phyloP scores from a whole-genome alignment of 106 monocot species.

The Cymbidium sinense region DNA sequence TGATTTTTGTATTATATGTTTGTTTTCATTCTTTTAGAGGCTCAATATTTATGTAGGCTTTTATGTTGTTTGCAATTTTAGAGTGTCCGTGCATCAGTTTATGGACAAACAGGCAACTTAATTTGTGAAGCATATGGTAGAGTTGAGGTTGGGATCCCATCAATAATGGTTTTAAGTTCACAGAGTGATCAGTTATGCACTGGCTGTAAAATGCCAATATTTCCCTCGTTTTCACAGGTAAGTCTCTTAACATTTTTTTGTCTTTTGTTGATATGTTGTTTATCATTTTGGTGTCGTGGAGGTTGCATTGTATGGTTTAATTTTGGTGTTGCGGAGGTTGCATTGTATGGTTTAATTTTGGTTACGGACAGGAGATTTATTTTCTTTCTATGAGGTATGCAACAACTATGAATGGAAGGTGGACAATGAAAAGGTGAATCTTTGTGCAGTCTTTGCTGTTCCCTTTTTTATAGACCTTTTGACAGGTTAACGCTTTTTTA shows the following conservation, averaged over 20 bases:
- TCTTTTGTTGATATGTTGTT: not conserved
- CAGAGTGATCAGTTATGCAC: conserved; percentile 84
- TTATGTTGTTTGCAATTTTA: conserved; percentile 14
- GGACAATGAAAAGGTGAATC: conserved; percentile 64
- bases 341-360: not conserved
- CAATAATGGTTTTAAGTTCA: conserved; percentile 39
- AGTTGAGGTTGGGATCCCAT: conserved; percentile 77
- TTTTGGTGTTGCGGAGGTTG: not conserved
- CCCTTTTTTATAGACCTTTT: not conserved
- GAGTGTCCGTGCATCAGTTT: conserved; percentile 56
- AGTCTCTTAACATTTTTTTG: not conserved
- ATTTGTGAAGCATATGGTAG: conserved; percentile 73
- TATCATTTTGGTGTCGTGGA: too few species aligned
- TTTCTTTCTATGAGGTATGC: conserved; percentile 91
- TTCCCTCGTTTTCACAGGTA: conserved; percentile 68
- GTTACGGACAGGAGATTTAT: conserved; percentile 60
- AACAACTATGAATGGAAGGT: conserved; percentile 64
- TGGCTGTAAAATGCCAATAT: conserved; percentile 85
- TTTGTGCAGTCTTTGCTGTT: not conserved
- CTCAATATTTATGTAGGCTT: not conserved
- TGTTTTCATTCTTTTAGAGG: not conserved
- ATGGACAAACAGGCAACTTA: conserved; percentile 47
- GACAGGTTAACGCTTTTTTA: not conserved
- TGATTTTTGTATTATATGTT: not conserved
- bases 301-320: not conserved